Evolutionary conservation across 1,284 basidiomycete genomes (phyloP), one percentile per base, ranked within the genome.

Genomic region (Ustilago sp.): DNA sequence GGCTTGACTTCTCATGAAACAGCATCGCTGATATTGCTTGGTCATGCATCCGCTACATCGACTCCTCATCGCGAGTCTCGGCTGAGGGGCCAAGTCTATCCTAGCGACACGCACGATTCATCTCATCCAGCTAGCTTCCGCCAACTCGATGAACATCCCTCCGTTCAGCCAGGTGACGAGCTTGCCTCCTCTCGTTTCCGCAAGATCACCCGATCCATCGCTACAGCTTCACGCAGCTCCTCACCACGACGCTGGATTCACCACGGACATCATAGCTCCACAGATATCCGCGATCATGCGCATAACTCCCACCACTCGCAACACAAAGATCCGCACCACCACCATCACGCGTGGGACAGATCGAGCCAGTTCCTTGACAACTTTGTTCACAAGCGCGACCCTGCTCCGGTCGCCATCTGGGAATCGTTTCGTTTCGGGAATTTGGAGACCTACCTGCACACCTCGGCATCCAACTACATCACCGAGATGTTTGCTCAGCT

Each of bases 361-460:
- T 68, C 68, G 0, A 63, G 34, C 13, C 70, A 73, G 41, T 36
- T 70, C 17, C 45, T 77, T 17, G 55, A 73, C 55, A 68, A 74
- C 54, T 67, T 74, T 48, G 67, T 73, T n/a, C 71, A 65, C 59
- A 68, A 72, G 36, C 69, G 58, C 28, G 72, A 78, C 32, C 61
- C 68, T 0, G 71, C 74, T 3, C 79, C 80, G 28, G 82, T 83
- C 12, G 82, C 79, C 48, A 73, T 77, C n/a, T 83, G 81, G 77
- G 82, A 82, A 50, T 75, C 71, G 2, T 72, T 83, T 55, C 76
- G 82, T 34, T 80, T 77, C 53, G 67, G 80, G 15, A 67, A 74
- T 23, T 54, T 83, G 38, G 82, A 83, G 43, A 63, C 72, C 5
- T 68, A 69, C 31, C 63, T 83, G 28, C 82, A 83, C 53, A 78